Percentiles rank a stretch among this genome's conserved stretches.
These are phyloP conservation scores for Canavalia gladiata DNA, from an alignment of 306 rosid genomes.

Conservation along the genomic window DNA sequence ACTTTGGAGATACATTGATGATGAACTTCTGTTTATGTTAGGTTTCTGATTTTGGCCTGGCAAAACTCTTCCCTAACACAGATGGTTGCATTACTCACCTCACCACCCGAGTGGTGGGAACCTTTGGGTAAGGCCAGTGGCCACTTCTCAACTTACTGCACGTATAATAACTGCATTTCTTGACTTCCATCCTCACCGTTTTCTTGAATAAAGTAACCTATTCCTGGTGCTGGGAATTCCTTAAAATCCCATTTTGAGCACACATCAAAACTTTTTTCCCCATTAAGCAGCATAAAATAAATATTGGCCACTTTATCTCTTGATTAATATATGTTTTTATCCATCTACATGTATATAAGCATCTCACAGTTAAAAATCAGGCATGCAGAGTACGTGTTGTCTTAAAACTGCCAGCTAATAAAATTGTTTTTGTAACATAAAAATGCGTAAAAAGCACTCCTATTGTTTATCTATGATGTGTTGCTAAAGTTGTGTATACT, in stretches of 20 bases:
- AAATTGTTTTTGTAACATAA: background rate
- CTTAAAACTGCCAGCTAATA: background rate
- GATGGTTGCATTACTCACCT: conserved; percentile 60
- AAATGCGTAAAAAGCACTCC: background rate
- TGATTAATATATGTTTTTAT: background rate
- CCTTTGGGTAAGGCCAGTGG: conserved; percentile 63
- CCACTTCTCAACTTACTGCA: conserved; percentile 1
- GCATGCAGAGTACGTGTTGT: background rate
- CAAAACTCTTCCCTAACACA: conserved; percentile 55
- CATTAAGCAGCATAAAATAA: background rate
- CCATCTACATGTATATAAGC: background rate
- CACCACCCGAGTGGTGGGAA: conserved; percentile 73
- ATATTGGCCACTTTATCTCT: background rate
- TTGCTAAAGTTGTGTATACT: background rate
- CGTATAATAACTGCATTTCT: background rate
- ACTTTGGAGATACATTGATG: background rate
- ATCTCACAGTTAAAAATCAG: background rate
- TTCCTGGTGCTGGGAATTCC: no score
- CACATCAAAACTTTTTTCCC: background rate
- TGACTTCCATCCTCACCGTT: background rate
- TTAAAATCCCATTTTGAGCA: background rate
- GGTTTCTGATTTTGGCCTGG: conserved; percentile 79
- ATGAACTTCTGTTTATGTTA: conserved; percentile 22
- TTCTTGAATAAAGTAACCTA: conserved; percentile 3
- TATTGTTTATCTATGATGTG: background rate